Percentiles rank a stretch among this genome's conserved stretches.
These are phyloP conservation scores for Phytophthora pini DNA, from an alignment of 352 stramenopile genomes.

Conservation along the genomic window DNA sequence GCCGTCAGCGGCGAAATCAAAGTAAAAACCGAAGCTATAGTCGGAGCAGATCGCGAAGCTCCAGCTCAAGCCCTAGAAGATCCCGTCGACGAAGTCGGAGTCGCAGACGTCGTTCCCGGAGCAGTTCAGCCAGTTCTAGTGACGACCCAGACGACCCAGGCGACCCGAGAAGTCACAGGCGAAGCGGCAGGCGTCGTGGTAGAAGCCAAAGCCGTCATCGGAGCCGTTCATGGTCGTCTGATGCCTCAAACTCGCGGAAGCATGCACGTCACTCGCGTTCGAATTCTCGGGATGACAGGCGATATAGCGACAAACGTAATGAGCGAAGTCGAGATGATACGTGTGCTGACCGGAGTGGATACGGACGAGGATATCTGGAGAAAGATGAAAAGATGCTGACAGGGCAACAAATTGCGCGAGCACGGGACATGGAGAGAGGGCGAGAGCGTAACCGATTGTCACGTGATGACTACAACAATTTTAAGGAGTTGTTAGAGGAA, in stretches of 20 bases:
- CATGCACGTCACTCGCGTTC: constrained; percentile 27
- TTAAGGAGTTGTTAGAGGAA: constrained; percentile 47
- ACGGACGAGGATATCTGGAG: neutral
- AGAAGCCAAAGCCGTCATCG: constrained; percentile 31
- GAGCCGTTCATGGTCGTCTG: constrained; percentile 39
- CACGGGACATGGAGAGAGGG: constrained; percentile 67
- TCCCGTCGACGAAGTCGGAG: constrained; percentile 36
- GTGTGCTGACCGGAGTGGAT: constrained; percentile 6
- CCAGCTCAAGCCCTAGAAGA: constrained; percentile 31
- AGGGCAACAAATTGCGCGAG: constrained; percentile 75
- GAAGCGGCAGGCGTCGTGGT: constrained; percentile 22
- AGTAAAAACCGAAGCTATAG: constrained; percentile 34
- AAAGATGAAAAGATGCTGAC: constrained; percentile 56
- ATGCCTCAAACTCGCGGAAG: constrained; percentile 24
- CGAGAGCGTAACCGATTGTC: constrained; percentile 60
- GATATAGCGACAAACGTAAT: constrained; percentile 12
- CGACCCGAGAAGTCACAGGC: constrained; percentile 11
- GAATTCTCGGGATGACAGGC: constrained; percentile 14
- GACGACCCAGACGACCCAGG: neutral
- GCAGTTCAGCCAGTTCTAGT: constrained; percentile 29
- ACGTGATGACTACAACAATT: constrained; percentile 59
- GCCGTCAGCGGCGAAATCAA: constrained; percentile 14
- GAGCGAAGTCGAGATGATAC: constrained; percentile 17
- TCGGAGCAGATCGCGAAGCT: constrained; percentile 48
- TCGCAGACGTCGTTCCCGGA: constrained; percentile 36